Evolutionary conservation across 768 basidiomycete genomes (phyloP).

Genomic region (Porpolomopsis calyptriformis): DNA sequence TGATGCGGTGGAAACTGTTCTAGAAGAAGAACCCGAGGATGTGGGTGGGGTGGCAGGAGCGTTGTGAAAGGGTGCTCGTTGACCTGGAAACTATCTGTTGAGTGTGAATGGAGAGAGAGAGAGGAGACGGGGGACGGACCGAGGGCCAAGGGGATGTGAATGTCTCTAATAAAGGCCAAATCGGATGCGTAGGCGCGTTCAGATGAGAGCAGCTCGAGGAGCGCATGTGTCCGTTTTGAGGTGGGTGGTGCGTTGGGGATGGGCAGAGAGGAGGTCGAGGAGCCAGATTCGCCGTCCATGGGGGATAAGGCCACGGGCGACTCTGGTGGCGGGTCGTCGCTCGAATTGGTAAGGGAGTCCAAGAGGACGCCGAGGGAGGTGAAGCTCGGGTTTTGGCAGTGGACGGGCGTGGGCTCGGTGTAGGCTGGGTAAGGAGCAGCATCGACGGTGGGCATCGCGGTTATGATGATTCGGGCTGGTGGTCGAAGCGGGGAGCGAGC

Average conservation of each 20-base stretch:
- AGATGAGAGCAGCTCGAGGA: constrained; percentile 67
- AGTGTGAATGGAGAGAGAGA: constrained; percentile 11
- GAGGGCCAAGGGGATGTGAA: constrained; percentile 70
- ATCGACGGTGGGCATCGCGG: constrained; percentile 12
- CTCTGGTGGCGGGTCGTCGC: constrained; percentile 9
- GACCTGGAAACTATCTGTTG: constrained; percentile 16
- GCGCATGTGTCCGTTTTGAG: constrained; percentile 67
- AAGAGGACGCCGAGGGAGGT: constrained; percentile 18
- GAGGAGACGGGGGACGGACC: constrained; percentile 33
- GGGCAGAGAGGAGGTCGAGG: constrained; percentile 16
- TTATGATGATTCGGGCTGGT: constrained; percentile 23
- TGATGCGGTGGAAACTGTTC: constrained; percentile 41
- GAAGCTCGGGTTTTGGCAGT: constrained; percentile 21
- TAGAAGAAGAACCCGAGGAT: constrained; percentile 40
- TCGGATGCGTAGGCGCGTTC: constrained; percentile 81
- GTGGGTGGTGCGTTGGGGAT: constrained; percentile 17
- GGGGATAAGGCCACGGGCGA: constrained; percentile 17
- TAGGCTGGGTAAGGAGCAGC: constrained; percentile 7
- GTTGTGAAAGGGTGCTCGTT: constrained; percentile 10
- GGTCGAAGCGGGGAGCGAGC: constrained; percentile 23
- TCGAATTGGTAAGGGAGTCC: constrained; percentile 13
- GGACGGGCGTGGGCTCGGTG: constrained; percentile 14
- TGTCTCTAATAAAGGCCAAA: constrained; percentile 63
- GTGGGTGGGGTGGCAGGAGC: constrained; percentile 27
- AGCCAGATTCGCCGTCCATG: constrained; percentile 12